Percentiles rank a stretch among this genome's conserved stretches.
Evolutionary conservation across 1,139 yeast species (phyloP).

Genomic region (Insectozyma bohioensis): DNA sequence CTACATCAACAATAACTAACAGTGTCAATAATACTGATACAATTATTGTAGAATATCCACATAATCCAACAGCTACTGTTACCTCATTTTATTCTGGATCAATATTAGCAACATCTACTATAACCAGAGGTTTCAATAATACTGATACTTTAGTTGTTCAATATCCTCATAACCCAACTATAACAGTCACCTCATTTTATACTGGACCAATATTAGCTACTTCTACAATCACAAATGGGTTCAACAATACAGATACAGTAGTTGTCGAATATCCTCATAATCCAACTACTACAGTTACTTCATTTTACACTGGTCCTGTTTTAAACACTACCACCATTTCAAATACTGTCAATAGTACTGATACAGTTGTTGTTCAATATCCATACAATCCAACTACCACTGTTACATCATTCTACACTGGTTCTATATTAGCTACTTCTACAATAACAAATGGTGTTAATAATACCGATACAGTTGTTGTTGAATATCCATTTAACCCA

Average conservation of each 20-base stretch:
- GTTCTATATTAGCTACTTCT: not conserved
- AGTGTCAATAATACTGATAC: slow-evolving; percentile 17
- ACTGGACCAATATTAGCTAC: slow-evolving; percentile 11
- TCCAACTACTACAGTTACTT: slow-evolving; percentile 15
- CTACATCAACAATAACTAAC: slow-evolving; percentile 12
- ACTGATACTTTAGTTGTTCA: slow-evolving; percentile 21
- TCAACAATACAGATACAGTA: slow-evolving; percentile 18
- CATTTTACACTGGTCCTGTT: slow-evolving; percentile 11
- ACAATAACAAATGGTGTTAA: slow-evolving; percentile 9
- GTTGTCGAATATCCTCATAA: slow-evolving; percentile 19
- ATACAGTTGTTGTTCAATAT: slow-evolving; percentile 16
- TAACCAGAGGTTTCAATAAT: slow-evolving; percentile 11
- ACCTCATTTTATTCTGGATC: slow-evolving; percentile 5
- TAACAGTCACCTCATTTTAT: slow-evolving; percentile 14
- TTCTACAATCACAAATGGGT: slow-evolving; percentile 9
- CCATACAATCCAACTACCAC: slow-evolving; percentile 5
- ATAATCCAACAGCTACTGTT: slow-evolving; percentile 12
- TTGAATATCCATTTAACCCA: slow-evolving; percentile 11
- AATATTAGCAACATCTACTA: slow-evolving; percentile 7
- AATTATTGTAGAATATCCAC: slow-evolving; percentile 21
- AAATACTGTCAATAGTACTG: not conserved
- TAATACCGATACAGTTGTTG: slow-evolving; percentile 14
- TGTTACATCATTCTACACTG: slow-evolving; percentile 11
- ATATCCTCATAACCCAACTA: slow-evolving; percentile 15
- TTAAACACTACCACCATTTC: slow-evolving; percentile 4